Conservation (phyloP, 164 flowering plant species). For the Buxus sempervirens region DNA sequence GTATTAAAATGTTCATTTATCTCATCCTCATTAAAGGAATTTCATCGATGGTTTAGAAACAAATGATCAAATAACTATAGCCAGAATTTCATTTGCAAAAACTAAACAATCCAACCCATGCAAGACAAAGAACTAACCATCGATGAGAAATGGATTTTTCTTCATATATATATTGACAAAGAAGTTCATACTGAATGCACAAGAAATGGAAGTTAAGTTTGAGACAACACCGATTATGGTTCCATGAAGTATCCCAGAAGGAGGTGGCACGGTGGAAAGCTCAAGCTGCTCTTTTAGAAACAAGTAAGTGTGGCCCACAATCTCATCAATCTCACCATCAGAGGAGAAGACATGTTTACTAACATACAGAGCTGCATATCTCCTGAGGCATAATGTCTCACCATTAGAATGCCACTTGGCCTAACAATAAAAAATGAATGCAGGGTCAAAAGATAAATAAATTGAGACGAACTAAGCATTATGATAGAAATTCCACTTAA, state of each 20-base stretch:
- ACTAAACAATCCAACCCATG: no score
- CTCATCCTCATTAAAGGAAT: no score
- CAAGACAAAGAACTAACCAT: neutral
- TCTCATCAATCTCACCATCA: conserved; percentile 64
- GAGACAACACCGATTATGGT: conserved; percentile 60
- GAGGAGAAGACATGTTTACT: conserved; percentile 44
- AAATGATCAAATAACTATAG: neutral
- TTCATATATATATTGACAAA: neutral
- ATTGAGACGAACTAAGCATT: neutral
- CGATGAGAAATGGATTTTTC: neutral
- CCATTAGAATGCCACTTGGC: conserved; percentile 1
- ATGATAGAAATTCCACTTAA: neutral
- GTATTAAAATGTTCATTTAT: no score
- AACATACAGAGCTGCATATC: conserved; percentile 61
- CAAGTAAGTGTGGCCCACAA: conserved; percentile 70
- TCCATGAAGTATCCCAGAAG: conserved; percentile 75
- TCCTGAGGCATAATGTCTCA: conserved; percentile 40
- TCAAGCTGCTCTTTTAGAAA: conserved; percentile 81
- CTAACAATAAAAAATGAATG: neutral
- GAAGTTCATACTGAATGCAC: neutral
- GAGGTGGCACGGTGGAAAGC: conserved; percentile 49
- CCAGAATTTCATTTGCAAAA: no score
- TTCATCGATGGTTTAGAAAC: neutral
- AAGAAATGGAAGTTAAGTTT: neutral
- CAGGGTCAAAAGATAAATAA: neutral